Evolutionary conservation across 139 green algal genomes (phyloP).

Genomic region (Astrephomene gubernaculifera): DNA sequence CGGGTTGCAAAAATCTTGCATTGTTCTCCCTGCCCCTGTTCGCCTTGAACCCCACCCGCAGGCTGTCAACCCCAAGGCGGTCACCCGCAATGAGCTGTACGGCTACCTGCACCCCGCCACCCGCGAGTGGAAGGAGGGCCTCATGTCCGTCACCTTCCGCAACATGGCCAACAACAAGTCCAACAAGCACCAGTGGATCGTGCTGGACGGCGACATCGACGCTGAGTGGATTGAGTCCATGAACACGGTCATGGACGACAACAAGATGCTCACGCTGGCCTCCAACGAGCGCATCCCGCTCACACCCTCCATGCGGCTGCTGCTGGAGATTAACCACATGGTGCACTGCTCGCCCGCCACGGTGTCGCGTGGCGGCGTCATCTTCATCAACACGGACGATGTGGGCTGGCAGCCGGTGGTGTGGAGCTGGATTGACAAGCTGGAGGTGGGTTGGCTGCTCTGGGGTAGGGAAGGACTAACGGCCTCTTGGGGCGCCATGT

Average conservation of each 20-base stretch:
- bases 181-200: conserved; percentile 90
- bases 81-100: conserved; percentile 91
- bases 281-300: conserved; percentile 91
- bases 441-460: conserved; percentile 72
- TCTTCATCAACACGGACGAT: conserved; percentile 88
- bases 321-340: conserved; percentile 88
- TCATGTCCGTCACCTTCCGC: conserved; percentile 89
- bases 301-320: conserved; percentile 89
- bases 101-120: conserved; percentile 90
- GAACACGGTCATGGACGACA: conserved; percentile 94
- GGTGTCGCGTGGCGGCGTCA: conserved; percentile 86
- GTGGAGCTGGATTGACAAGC: conserved; percentile 84
- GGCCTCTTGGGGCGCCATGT: no score
- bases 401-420: conserved; percentile 92
- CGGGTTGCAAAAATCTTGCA: no score
- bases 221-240: conserved; percentile 94
- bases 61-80: conserved; percentile 93
- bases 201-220: conserved; percentile 90
- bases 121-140: conserved; percentile 91
- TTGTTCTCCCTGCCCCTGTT: no score
- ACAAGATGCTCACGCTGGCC: conserved; percentile 86
- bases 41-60: no score
- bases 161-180: conserved; percentile 87
- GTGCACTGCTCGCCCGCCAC: conserved; percentile 89
- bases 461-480: no score